phyloP scores from a whole-genome alignment of 805 yeast genomes.

The Pichia pseudocactophila region DNA sequence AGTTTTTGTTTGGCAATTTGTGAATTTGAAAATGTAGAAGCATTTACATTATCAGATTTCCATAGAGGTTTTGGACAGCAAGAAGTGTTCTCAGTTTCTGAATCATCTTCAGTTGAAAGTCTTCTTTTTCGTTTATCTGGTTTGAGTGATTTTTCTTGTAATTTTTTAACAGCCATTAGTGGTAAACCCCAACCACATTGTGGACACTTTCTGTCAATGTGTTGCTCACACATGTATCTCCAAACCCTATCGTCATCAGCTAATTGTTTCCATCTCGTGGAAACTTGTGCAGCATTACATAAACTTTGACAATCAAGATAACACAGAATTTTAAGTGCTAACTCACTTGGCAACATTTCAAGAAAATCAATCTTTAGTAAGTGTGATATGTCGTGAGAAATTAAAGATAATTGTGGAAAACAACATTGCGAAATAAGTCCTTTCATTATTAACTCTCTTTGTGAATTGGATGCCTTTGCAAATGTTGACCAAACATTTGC shows the following conservation, averaged over 20 bases:
- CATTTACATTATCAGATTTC: slow-evolving; percentile 6
- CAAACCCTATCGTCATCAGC: slow-evolving; percentile 97
- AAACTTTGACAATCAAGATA: slow-evolving; percentile 89
- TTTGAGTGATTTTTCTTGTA: slow-evolving; percentile 20
- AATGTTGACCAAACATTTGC: slow-evolving; percentile 80
- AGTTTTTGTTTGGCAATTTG: slow-evolving; percentile 9
- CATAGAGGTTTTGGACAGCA: slow-evolving; percentile 22
- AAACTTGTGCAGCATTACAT: slow-evolving; percentile 90
- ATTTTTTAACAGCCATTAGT: slow-evolving; percentile 74
- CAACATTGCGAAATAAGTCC: slow-evolving; percentile 88
- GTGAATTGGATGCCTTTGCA: slow-evolving; percentile 60
- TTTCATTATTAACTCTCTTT: slow-evolving; percentile 66
- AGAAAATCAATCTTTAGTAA: slow-evolving; percentile 86
- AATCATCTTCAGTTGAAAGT: slow-evolving; percentile 17
- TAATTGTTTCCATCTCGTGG: slow-evolving; percentile 72
- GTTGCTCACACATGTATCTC: slow-evolving; percentile 98
- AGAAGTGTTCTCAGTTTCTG: slow-evolving; percentile 9
- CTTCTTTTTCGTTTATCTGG: slow-evolving; percentile 14
- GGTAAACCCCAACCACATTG: slow-evolving; percentile 99
- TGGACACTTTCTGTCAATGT: slow-evolving; percentile 93
- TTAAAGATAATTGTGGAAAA: slow-evolving; percentile 85
- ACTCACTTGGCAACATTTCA: slow-evolving; percentile 74
- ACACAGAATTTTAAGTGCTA: slow-evolving; percentile 75
- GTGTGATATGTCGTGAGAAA: slow-evolving; percentile 69
- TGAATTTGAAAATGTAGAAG: not conserved